Percentiles rank a stretch among this genome's conserved stretches.
Evolutionary conservation across 2,329 filamentous ascomycete genomes (phyloP).

Genomic region (Cercospora canescens): DNA sequence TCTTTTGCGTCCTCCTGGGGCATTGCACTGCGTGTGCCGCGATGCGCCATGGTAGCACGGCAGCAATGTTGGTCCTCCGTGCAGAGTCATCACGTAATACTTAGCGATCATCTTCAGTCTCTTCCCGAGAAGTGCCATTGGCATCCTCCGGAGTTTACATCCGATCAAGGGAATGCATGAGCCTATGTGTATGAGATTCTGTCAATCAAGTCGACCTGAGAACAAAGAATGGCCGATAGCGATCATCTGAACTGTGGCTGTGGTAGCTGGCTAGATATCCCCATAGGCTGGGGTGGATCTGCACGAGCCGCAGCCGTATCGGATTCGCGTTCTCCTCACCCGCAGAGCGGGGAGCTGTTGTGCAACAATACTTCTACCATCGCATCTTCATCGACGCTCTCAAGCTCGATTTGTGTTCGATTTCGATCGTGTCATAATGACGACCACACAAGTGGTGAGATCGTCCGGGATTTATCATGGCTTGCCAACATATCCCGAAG

Average conservation of each 20-base stretch:
- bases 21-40: neutral
- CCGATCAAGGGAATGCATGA: neutral
- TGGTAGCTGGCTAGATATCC: neutral
- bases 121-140: neutral
- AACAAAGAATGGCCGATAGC: neutral
- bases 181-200: neutral
- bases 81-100: neutral
- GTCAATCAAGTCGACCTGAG: neutral
- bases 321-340: neutral
- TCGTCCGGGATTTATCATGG: slow-evolving; percentile 48
- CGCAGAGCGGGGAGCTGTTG: neutral
- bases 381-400: neutral
- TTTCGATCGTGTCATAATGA: neutral
- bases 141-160: neutral
- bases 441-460: slow-evolving; percentile 3
- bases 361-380: neutral
- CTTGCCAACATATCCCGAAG: slow-evolving; percentile 42
- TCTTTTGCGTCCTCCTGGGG: neutral
- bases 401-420: neutral
- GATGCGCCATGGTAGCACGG: neutral
- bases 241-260: neutral
- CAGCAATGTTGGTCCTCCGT: neutral
- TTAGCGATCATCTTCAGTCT: neutral
- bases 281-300: neutral
- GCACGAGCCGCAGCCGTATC: neutral